Base-by-base conservation (phyloP, 169 alveolate genomes). In the Cryptosporidium viatorum region DNA sequence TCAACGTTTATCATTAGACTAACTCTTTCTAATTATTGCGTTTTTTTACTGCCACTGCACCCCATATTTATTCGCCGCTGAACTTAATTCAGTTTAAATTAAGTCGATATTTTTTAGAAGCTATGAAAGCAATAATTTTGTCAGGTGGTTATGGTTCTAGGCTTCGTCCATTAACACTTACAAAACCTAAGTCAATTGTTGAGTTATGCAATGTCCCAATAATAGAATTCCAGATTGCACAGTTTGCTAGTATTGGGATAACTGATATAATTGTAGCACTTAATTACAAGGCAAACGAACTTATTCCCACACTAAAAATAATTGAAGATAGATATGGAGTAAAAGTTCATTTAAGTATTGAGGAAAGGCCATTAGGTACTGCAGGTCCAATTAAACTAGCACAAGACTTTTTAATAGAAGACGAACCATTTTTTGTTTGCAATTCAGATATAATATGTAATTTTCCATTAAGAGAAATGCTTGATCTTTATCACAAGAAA, bases 101-200 rank as follows among this genome's bases (percentile, higher is more conserved):
- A 48, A 12, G 21, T 48, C 8, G n/a, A 59, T 59, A 59, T 33
- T 68, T 68, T 43, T 35, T n/a, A 1, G 31, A 39, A 65, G 85
- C 80, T 70, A 98, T 97, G 99, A 98, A 98, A 94, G 99, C 99
- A 16, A 93, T 98, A 33, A 96, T 98, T 58, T 93, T 98, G 51
- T 99, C 98, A 26, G 99, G 99, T 21, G 99, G 99, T 39, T 97
- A 94, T 92, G 99, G 99, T 39, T 98, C 99, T 33, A 94, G 99
- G 71, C 97, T 98, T 50, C 94, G 99, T 70, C 99, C 99, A 35
- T 94, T 98, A 69, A 98, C 99, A 51, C 95, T 98, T 52, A 92
- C 98, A 29, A 96, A 95, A 23, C 99, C 99, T 4, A 98, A 98
- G 91, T 98, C 99, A 0, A 84, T 98, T 50, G 96, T 98, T 52